Evolutionary conservation across 2,329 filamentous ascomycete species (phyloP).

Genomic region (Didymella arachidicola): DNA sequence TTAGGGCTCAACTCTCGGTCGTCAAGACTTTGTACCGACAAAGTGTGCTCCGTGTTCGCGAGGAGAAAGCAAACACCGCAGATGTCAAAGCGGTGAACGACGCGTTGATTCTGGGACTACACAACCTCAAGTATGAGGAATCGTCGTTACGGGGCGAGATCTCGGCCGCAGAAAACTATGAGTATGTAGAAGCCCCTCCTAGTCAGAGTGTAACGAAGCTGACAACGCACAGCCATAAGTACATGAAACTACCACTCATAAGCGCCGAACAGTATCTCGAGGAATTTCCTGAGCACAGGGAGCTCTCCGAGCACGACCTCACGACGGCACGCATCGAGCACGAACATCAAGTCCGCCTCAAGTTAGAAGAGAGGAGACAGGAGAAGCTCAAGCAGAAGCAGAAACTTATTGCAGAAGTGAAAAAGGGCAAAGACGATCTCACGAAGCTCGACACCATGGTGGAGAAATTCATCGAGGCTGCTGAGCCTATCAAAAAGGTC

Average conservation of each 20-base stretch:
- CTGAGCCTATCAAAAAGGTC: conserved; percentile 85
- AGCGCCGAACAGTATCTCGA: conserved; percentile 81
- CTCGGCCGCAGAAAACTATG: conserved; percentile 85
- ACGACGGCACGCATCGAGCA: conserved; percentile 93
- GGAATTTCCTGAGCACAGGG: conserved; percentile 76
- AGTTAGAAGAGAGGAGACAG: conserved; percentile 83
- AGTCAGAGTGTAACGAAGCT: not conserved
- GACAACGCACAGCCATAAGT: conserved; percentile 73
- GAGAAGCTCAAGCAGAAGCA: conserved; percentile 69
- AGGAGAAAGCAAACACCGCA: conserved; percentile 85
- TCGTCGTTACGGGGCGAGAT: conserved; percentile 91
- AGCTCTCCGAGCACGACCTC: conserved; percentile 76
- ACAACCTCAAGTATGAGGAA: conserved; percentile 97
- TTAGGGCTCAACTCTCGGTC: conserved; percentile 70
- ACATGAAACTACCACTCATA: conserved; percentile 85
- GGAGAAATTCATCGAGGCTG: conserved; percentile 92
- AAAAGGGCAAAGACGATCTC: conserved; percentile 90
- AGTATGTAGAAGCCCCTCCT: conserved; percentile 65
- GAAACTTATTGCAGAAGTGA: conserved; percentile 77
- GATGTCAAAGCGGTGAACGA: conserved; percentile 92
- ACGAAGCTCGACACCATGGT: conserved; percentile 90
- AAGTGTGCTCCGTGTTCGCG: conserved; percentile 79
- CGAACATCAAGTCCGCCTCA: conserved; percentile 83
- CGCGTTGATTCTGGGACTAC: conserved; percentile 85
- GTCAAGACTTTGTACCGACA: conserved; percentile 79